A percentile compares a stretch with the other conserved stretches of the same genome.
Conservation (phyloP, 768 basidiomycete genomes). For the Fomitopsis pulvina region DNA sequence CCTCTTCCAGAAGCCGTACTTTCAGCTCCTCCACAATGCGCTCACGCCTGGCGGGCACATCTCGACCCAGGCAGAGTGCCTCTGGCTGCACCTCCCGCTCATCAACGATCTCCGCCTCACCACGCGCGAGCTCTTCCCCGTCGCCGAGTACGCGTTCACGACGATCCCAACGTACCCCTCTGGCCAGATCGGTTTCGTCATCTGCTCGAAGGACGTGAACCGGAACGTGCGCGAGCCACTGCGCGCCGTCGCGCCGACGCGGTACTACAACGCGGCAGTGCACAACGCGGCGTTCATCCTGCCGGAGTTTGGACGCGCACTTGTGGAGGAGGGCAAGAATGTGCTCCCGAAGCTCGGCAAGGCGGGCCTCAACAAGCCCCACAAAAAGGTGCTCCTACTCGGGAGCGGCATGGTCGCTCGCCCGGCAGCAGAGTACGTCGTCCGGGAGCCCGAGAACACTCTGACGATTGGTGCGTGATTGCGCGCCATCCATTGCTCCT, state of each 20-base stretch:
- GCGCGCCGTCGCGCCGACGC: slow-evolving; percentile 61
- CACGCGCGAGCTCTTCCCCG: slow-evolving; percentile 70
- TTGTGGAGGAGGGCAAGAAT: slow-evolving; percentile 68
- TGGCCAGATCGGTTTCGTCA: slow-evolving; percentile 95
- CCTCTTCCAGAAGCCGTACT: slow-evolving; percentile 97
- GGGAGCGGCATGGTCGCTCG: slow-evolving; percentile 94
- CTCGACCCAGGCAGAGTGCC: slow-evolving; percentile 92
- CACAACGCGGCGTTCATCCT: slow-evolving; percentile 83
- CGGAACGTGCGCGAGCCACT: slow-evolving; percentile 70
- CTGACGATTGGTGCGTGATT: slow-evolving; percentile 70
- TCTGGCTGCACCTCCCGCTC: slow-evolving; percentile 89
- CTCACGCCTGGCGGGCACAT: slow-evolving; percentile 87
- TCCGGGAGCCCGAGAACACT: slow-evolving; percentile 70
- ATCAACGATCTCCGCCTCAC: slow-evolving; percentile 70
- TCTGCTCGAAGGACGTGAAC: slow-evolving; percentile 72
- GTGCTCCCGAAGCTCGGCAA: slow-evolving; percentile 73
- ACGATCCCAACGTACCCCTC: slow-evolving; percentile 98
- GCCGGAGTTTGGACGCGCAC: slow-evolving; percentile 82
- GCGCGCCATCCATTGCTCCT: not conserved
- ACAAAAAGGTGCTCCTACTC: slow-evolving; percentile 78
- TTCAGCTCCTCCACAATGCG: slow-evolving; percentile 87
- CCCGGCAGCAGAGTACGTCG: slow-evolving; percentile 94
- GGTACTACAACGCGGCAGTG: slow-evolving; percentile 80
- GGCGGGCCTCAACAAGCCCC: slow-evolving; percentile 40
- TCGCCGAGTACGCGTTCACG: slow-evolving; percentile 86